Evolutionary conservation across 2,329 filamentous ascomycete species (phyloP), one percentile per base, ranked within the genome.

Genomic region (Neurospora crassa): DNA sequence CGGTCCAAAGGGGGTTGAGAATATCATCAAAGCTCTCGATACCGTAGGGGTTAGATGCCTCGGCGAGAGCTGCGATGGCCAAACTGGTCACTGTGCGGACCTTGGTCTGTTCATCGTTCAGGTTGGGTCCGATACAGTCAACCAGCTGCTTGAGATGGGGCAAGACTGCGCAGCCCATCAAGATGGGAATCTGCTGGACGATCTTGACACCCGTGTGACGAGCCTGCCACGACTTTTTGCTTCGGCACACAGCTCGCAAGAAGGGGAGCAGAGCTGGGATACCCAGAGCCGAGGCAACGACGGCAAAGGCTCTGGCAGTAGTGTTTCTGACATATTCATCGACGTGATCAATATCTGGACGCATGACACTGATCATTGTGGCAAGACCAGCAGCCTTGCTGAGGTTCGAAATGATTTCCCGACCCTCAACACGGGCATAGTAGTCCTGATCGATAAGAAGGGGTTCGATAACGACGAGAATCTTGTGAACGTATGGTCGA

Each of bases 11-110:
- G 4, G 96, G 96, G 79, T 98, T 97, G 68, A 99, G 86, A 73
- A 99, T 98, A 72, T 97, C 94, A 77, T 99, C 96, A 76, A 99
- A 99, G 77, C 94, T 97, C 83, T 99, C 96, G 75, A 99, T 99
- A 90, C 96, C 96, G 77, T 98, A 99, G 0, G 96, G 96, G 81
- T 97, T 97, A 42, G 96, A 95, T 29, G 96, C 96, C 82, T 99
- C 96, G 40, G 96, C 96, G 71, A 99, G 84, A 43, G 96, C 96
- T 68, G 95, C 96, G 78, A 99, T 96, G 37, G 96, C 94, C 79
- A 99, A 86, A 81, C 92, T 94, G 67, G 96, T 98, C 68, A 98
- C 96, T 4, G 96, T 99, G 76, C 96, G 89, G 68, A 99, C 96
- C 83, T 99, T 99, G 70, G 94, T 95, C 82, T 99, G 96, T 79